Conservation (phyloP, 495 filamentous ascomycete genomes). For the Daldinia concentrica region DNA sequence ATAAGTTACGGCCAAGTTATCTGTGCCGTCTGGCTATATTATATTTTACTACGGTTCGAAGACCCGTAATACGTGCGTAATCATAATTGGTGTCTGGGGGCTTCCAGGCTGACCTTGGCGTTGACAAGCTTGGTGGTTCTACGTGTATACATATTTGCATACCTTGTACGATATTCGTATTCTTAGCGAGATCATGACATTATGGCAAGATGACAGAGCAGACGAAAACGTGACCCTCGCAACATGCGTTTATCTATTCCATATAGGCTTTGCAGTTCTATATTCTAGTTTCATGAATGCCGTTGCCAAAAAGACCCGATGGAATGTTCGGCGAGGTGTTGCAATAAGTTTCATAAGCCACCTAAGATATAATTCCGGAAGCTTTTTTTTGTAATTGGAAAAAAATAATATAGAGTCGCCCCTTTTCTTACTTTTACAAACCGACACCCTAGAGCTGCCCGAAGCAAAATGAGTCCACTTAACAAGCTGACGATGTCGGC, state of each 20-base stretch:
- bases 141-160: not conserved
- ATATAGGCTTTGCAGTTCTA: not conserved
- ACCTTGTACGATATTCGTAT: not conserved
- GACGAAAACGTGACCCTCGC: not conserved
- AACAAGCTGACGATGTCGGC: not conserved
- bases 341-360: too few species aligned
- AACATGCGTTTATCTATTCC: not conserved
- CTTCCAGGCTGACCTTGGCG: not conserved
- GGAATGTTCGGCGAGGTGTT: too few species aligned
- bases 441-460: not conserved
- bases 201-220: not conserved
- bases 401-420: too few species aligned
- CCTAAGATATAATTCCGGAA: too few species aligned
- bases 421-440: not conserved
- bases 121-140: not conserved
- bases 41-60: not conserved
- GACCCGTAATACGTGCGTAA: not conserved
- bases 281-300: not conserved
- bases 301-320: too few species aligned
- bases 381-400: too few species aligned
- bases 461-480: not conserved
- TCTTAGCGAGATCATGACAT: not conserved
- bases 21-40: not conserved
- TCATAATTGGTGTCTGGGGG: not conserved
- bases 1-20: not conserved